phyloP scores from a whole-genome alignment of 2,329 filamentous ascomycete species.

The Epichloe hybrida region DNA sequence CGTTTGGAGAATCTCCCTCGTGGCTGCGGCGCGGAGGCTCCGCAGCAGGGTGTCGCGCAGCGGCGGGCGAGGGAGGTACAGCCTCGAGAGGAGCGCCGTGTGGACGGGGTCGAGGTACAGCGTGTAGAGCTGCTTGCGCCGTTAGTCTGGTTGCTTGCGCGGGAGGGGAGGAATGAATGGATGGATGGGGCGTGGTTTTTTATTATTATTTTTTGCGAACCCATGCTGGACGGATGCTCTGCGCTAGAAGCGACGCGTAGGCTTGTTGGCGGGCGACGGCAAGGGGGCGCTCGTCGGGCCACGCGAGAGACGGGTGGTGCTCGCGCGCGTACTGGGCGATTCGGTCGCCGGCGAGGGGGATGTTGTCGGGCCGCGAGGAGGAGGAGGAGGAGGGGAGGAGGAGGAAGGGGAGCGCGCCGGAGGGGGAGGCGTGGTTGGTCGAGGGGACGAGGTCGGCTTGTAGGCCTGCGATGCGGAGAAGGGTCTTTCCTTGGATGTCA shows the following conservation, averaged over 20 bases:
- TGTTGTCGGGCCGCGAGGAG: conserved; percentile 34
- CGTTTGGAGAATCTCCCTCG: conserved; percentile 56
- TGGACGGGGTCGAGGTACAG: conserved; percentile 66
- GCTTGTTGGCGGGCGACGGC: conserved; percentile 50
- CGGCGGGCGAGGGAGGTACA: conserved; percentile 58
- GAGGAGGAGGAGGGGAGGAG: conserved; percentile 34
- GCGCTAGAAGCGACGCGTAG: conserved; percentile 68
- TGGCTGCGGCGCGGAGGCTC: conserved; percentile 60
- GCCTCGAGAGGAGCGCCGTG: conserved; percentile 48
- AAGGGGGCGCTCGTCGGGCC: conserved; percentile 5
- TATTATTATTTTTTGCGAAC: conserved; percentile 24
- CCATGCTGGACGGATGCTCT: conserved; percentile 74
- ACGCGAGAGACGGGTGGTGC: conserved; percentile 6
- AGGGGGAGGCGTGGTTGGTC: conserved; percentile 87
- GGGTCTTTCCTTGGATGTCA: conserved; percentile 38
- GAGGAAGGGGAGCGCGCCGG: conserved; percentile 78
- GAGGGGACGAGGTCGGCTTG: conserved; percentile 55
- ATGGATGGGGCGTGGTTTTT: too few species aligned
- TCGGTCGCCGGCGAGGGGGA: conserved; percentile 40
- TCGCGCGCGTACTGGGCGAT: conserved; percentile 56
- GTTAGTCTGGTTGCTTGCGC: background rate
- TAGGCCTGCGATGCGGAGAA: conserved; percentile 63
- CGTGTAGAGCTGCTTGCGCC: conserved; percentile 46
- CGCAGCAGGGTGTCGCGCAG: conserved; percentile 46
- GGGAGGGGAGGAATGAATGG: background rate